Conservation (phyloP, 805 yeast species). For the Candida maltosa region DNA sequence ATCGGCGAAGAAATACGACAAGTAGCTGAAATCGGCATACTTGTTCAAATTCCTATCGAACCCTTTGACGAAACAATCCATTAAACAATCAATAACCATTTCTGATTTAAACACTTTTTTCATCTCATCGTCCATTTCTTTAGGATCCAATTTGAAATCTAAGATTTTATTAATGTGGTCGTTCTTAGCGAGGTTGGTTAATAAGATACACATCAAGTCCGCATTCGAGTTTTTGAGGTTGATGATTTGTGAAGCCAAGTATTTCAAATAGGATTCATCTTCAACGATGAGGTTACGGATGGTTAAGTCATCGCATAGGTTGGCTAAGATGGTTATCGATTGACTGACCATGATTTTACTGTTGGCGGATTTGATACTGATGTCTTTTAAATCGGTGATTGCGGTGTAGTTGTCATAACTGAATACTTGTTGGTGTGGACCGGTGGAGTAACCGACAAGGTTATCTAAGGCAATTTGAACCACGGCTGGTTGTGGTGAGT, state of each 20-base stretch:
- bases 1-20: slow-evolving; percentile 88
- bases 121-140: slow-evolving; percentile 34
- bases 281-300: slow-evolving; percentile 64
- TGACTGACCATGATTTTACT: slow-evolving; percentile 57
- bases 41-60: slow-evolving; percentile 67
- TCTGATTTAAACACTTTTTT: slow-evolving; percentile 50
- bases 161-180: slow-evolving; percentile 53
- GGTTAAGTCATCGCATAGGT: slow-evolving; percentile 67
- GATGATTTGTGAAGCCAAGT: slow-evolving; percentile 47
- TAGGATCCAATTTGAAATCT: slow-evolving; percentile 34
- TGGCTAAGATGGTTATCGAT: slow-evolving; percentile 76
- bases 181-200: slow-evolving; percentile 82
- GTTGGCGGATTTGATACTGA: slow-evolving; percentile 47
- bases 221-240: slow-evolving; percentile 62
- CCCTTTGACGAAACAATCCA: slow-evolving; percentile 90
- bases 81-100: slow-evolving; percentile 69
- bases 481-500: slow-evolving; percentile 75
- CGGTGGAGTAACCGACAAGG: slow-evolving; percentile 76
- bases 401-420: slow-evolving; percentile 67
- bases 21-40: slow-evolving; percentile 74
- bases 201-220: slow-evolving; percentile 77
- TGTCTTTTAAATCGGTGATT: slow-evolving; percentile 63
- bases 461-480: slow-evolving; percentile 83
- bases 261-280: slow-evolving; percentile 55
- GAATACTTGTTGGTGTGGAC: slow-evolving; percentile 64